phyloP scores from a whole-genome alignment of 257 asterid species.

The Solanum lignicaule region DNA sequence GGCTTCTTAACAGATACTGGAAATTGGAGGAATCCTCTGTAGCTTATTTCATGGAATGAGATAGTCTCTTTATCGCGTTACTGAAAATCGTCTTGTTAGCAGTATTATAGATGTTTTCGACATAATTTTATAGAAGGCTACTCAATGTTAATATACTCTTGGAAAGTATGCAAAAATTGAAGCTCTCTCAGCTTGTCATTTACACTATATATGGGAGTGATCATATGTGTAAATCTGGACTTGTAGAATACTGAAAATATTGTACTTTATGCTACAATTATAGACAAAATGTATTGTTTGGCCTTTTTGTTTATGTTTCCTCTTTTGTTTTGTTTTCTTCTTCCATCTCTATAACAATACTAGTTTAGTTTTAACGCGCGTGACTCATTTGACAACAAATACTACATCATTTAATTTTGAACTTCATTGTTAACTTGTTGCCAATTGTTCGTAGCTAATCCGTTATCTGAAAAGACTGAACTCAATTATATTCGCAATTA shows the following conservation, averaged over 20 bases:
- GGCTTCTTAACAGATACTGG: slow-evolving; percentile 43
- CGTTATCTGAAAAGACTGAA: too few species aligned
- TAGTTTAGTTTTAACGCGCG: too few species aligned
- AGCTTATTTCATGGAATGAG: background rate
- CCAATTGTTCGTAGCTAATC: too few species aligned
- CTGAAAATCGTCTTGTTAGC: background rate
- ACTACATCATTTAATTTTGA: too few species aligned
- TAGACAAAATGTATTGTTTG: background rate
- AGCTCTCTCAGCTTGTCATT: background rate
- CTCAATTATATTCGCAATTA: too few species aligned
- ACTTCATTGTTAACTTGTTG: too few species aligned
- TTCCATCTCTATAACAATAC: background rate
- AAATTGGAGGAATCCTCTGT: slow-evolving; percentile 3
- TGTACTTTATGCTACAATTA: background rate
- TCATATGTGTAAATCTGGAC: background rate
- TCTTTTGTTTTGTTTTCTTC: background rate
- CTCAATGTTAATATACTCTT: background rate
- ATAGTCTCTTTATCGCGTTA: background rate
- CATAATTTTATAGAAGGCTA: background rate
- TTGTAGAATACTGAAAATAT: background rate
- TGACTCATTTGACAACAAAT: too few species aligned
- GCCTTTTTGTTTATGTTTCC: background rate
- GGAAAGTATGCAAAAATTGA: background rate
- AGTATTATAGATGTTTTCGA: background rate
- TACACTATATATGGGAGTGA: background rate